phyloP scores from a whole-genome alignment of 345 rosid species.

The Populus euphratica region DNA sequence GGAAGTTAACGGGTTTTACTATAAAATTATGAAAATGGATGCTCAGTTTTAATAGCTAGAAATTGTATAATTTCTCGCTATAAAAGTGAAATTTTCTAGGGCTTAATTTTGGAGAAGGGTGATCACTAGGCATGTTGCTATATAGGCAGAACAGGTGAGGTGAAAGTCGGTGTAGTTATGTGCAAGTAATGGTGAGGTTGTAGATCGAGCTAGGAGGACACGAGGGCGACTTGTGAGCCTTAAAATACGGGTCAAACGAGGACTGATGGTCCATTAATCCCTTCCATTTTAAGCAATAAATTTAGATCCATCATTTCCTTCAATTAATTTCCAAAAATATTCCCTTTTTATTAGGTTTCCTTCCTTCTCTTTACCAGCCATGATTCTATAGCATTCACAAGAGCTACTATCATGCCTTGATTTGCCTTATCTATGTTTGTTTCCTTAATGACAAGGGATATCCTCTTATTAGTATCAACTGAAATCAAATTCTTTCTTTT shows the following conservation, averaged over 20 bases:
- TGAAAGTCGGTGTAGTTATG: neutral
- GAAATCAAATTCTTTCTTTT: too few relatives aligned
- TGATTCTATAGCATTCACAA: neutral
- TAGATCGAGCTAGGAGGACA: neutral
- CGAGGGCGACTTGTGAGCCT: slow-evolving; percentile 20
- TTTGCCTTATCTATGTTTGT: neutral
- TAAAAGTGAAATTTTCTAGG: neutral
- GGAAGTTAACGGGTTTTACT: neutral
- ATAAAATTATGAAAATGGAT: neutral
- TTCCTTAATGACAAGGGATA: too few relatives aligned
- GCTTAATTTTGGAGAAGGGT: neutral
- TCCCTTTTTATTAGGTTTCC: slow-evolving; percentile 11
- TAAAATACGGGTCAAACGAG: slow-evolving; percentile 31
- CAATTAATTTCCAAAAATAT: neutral
- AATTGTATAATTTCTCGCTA: neutral
- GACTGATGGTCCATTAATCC: slow-evolving; percentile 5
- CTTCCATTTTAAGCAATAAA: slow-evolving; percentile 9
- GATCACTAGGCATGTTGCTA: neutral
- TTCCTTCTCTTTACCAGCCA: slow-evolving; percentile 15
- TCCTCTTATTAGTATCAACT: too few relatives aligned
- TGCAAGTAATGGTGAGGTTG: neutral
- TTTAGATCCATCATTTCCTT: neutral
- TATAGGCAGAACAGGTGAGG: neutral
- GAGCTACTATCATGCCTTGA: neutral
- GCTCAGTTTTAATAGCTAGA: neutral